Conservation (phyloP, 1,284 basidiomycete species). For the Leccinum angustisporum region DNA sequence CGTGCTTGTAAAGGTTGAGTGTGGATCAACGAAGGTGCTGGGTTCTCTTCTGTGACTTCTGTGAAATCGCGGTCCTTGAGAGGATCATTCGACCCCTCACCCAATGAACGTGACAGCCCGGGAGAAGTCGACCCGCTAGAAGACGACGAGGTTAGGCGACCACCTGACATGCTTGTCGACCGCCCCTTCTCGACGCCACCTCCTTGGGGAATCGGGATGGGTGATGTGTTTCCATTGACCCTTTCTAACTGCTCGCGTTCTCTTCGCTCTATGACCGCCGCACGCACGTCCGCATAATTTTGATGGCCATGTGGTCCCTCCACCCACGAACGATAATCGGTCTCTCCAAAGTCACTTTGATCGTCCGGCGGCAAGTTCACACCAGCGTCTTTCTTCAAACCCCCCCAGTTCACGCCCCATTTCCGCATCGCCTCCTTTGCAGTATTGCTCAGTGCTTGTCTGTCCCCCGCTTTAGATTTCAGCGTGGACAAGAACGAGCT, state of each 20-base stretch:
- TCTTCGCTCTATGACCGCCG: constrained; percentile 63
- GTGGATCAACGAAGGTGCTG: constrained; percentile 51
- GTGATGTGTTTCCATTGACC: constrained; percentile 21
- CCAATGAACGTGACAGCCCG: constrained; percentile 33
- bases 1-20: constrained; percentile 68
- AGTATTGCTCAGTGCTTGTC: constrained; percentile 76
- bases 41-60: constrained; percentile 26
- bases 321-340: constrained; percentile 38
- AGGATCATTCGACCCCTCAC: constrained; percentile 22
- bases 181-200: constrained; percentile 27
- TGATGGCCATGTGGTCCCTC: constrained; percentile 43
- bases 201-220: constrained; percentile 37
- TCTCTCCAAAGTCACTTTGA: constrained; percentile 43
- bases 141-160: constrained; percentile 22
- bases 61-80: constrained; percentile 32
- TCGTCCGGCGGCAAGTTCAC: constrained; percentile 39
- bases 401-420: constrained; percentile 81
- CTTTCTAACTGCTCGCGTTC: constrained; percentile 44
- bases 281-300: constrained; percentile 70
- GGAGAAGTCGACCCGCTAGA: constrained; percentile 29
- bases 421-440: constrained; percentile 86
- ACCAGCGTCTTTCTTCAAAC: constrained; percentile 52
- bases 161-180: constrained; percentile 30
- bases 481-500: constrained; percentile 69
- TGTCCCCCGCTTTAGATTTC: constrained; percentile 76